A percentile compares a stretch with the other conserved stretches of the same genome.
These are phyloP conservation scores for Aureobasidium uvarum DNA, from an alignment of 2,329 filamentous ascomycete genomes.

Conservation along the genomic window DNA sequence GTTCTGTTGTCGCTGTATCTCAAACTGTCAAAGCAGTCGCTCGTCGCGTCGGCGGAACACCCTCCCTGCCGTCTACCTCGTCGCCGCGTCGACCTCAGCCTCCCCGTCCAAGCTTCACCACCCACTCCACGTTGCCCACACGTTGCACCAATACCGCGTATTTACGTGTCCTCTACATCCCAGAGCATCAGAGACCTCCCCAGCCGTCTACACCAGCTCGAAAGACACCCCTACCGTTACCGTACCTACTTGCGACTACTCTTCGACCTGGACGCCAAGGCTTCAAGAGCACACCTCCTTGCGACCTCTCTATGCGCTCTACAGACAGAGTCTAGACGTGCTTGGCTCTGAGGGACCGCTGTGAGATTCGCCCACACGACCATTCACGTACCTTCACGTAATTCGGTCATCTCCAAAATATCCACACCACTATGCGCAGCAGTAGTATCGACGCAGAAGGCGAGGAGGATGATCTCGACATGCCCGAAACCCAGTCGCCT, in stretches of 20 bases:
- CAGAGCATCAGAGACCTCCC: neutral
- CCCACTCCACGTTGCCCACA: neutral
- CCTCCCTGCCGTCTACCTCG: slow-evolving; percentile 1
- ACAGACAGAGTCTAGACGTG: neutral
- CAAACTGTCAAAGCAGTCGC: neutral
- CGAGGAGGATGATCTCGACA: slow-evolving; percentile 37
- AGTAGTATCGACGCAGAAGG: slow-evolving; percentile 30
- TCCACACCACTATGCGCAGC: slow-evolving; percentile 19
- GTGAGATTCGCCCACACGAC: neutral
- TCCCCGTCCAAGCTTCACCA: slow-evolving; percentile 16
- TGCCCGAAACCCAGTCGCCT: slow-evolving; percentile 37
- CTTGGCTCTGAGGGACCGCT: neutral
- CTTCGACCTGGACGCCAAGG: slow-evolving; percentile 1
- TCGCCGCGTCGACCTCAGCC: slow-evolving; percentile 20
- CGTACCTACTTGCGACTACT: neutral
- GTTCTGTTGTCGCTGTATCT: neutral
- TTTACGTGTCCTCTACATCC: slow-evolving; percentile 14
- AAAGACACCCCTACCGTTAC: no score
- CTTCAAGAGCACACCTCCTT: neutral
- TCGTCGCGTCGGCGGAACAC: neutral
- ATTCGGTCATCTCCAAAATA: neutral
- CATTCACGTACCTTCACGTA: neutral
- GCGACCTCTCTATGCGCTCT: slow-evolving; percentile 16
- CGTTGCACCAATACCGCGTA: neutral
- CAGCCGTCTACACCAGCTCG: neutral